Evolutionary conservation across 2,329 filamentous ascomycete species (phyloP).

Genomic region (Colletotrichum higginsianum): DNA sequence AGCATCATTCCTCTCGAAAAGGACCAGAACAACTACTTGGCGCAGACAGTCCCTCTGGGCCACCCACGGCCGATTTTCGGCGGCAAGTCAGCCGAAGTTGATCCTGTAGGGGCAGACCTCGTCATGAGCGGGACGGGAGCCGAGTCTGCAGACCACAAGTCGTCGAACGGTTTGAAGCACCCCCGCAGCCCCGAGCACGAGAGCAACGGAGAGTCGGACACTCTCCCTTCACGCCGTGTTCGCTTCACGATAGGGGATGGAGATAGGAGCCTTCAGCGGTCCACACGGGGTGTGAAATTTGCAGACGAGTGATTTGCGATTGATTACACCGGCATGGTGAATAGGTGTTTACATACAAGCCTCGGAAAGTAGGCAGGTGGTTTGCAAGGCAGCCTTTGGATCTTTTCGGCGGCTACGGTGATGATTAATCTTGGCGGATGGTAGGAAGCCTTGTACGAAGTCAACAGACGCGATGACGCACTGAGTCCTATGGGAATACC

Average conservation of each 20-base stretch:
- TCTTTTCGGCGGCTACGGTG: too few species aligned
- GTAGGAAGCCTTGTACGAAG: too few species aligned
- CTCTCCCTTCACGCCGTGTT: conserved; percentile 51
- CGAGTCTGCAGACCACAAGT: not conserved
- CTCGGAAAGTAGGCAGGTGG: not conserved
- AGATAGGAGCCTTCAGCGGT: not conserved
- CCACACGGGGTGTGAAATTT: not conserved
- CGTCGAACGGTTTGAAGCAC: conserved; percentile 47
- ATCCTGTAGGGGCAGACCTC: conserved; percentile 64
- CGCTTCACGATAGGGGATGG: conserved; percentile 46
- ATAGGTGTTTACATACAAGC: not conserved
- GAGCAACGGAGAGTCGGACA: conserved; percentile 19
- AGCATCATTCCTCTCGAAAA: conserved; percentile 57
- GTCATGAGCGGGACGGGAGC: conserved; percentile 47
- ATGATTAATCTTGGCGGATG: too few species aligned
- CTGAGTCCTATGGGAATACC: not conserved
- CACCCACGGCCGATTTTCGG: conserved; percentile 67
- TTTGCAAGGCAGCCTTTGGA: not conserved
- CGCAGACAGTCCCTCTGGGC: conserved; percentile 65
- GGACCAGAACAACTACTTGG: conserved; percentile 51
- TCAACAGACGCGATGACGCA: not conserved
- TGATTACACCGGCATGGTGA: not conserved
- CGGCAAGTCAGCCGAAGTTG: conserved; percentile 60
- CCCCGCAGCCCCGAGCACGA: conserved; percentile 32
- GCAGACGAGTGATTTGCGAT: not conserved